phyloP scores from a whole-genome alignment of 73 alveolate genomes.

The Tetrahymena malaccensis region DNA sequence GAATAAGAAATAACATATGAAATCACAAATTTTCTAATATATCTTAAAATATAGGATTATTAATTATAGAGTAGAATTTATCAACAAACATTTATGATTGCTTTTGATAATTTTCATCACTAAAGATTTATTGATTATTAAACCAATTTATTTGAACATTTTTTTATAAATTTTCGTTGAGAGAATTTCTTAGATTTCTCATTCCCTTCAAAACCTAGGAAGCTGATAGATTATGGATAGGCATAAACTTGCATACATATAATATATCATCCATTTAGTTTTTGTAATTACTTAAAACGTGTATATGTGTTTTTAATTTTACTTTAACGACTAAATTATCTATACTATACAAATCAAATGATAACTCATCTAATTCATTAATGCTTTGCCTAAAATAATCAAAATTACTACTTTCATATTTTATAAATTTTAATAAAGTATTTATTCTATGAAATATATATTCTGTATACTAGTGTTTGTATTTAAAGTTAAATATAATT shows the following conservation, averaged over 20 bases:
- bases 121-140: no score
- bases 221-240: not conserved
- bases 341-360: not conserved
- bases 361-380: no score
- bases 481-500: not conserved
- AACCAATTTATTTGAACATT: no score
- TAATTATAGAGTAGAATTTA: not conserved
- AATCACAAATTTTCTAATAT: not conserved
- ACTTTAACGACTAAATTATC: not conserved
- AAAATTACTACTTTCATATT: not conserved
- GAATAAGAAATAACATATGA: no score
- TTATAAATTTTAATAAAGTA: no score
- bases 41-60: no score
- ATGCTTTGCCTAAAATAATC: not conserved
- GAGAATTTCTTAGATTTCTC: not conserved
- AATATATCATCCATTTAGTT: not conserved
- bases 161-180: no score
- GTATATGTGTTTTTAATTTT: no score
- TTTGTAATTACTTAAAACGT: not conserved
- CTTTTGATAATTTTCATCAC: not conserved
- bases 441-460: not conserved
- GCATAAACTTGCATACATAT: not conserved
- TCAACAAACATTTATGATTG: not conserved
- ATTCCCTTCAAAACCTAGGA: not conserved
- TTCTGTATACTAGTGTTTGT: not conserved